These are phyloP conservation scores for Mucor irregularis DNA, from an alignment of 371 early-diverging fungal species.

Conservation along the genomic window DNA sequence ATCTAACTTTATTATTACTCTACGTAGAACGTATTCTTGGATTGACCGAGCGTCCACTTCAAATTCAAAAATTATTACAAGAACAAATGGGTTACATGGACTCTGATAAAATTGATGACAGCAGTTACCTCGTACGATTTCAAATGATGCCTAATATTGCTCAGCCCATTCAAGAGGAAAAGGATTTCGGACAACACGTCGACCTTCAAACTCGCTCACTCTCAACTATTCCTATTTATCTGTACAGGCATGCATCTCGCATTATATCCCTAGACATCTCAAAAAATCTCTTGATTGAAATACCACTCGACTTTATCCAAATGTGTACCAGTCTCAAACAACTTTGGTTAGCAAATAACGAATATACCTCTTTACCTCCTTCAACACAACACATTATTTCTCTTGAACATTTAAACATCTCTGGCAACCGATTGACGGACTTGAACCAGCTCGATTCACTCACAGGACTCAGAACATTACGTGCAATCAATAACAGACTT, in stretches of 20 bases:
- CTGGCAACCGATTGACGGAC: constrained; percentile 74
- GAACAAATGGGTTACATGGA: constrained; percentile 82
- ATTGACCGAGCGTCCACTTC: constrained; percentile 71
- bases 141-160: constrained; percentile 70
- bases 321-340: constrained; percentile 65
- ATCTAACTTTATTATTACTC: background rate
- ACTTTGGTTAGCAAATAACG: constrained; percentile 71
- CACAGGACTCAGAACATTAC: constrained; percentile 58
- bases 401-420: constrained; percentile 73
- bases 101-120: constrained; percentile 73
- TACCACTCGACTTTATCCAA: constrained; percentile 79
- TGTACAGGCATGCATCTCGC: constrained; percentile 65
- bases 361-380: constrained; percentile 61
- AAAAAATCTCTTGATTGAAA: constrained; percentile 69
- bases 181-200: constrained; percentile 52
- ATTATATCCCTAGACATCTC: constrained; percentile 75
- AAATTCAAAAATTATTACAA: constrained; percentile 66
- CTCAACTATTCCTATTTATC: constrained; percentile 75
- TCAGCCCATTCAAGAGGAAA: constrained; percentile 42
- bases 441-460: constrained; percentile 68
- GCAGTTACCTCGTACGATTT: constrained; percentile 79
- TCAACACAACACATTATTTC: constrained; percentile 58
- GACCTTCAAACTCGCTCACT: constrained; percentile 70
- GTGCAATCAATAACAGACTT: constrained; percentile 76
- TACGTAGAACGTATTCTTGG: constrained; percentile 63